Evolutionary conservation across 2,329 filamentous ascomycete species (phyloP), one percentile per base, ranked within the genome.

Genomic region (Cercospora sp.): DNA sequence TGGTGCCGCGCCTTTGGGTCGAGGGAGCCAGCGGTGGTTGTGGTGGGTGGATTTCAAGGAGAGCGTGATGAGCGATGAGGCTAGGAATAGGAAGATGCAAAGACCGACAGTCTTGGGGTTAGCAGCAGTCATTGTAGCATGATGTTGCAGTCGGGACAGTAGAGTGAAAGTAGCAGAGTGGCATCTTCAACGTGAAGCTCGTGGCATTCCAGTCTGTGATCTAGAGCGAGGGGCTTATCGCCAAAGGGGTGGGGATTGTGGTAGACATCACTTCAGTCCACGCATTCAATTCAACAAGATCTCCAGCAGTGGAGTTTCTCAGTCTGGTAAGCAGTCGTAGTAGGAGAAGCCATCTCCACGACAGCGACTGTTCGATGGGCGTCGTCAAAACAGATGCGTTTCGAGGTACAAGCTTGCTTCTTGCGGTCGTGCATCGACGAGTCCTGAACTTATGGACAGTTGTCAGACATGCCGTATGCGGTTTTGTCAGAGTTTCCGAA

Each of bases 81-180:
- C 69, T 66, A 78, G 70, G 74, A 79, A 78, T 63, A 78, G 73
- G 48, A 75, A 73, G 59, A 76, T 75, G 64, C 73, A 78, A 31
- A 79, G 72, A 60, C 70, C 71, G 66, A 78, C 71, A 45, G 71
- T 73, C 57, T 72, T 74, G 18, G 76, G 74, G 60, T 73, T 76
- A 28, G 67, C 48, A 6, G 64, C 51, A 67, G 71, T 72, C 65
- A 73, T 71, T 20, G 63, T 63, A 62, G 63, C 69, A 74, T 71
- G 45, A 3, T 65, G 64, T 42, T 58, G 26, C n/a, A 60, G 58
- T 61, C 16, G 33, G 62, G n/a, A 57, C 18, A 18, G 53, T 26
- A 64, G 45, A 45, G 30, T 20, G 4, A 10, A 59, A 65, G 62
- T 51, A n/a, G 66, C n/a, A 42, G 68, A 53, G 48, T 48, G 63